phyloP scores from a whole-genome alignment of 1,284 basidiomycete species.

The Melampsora larici-populina region DNA sequence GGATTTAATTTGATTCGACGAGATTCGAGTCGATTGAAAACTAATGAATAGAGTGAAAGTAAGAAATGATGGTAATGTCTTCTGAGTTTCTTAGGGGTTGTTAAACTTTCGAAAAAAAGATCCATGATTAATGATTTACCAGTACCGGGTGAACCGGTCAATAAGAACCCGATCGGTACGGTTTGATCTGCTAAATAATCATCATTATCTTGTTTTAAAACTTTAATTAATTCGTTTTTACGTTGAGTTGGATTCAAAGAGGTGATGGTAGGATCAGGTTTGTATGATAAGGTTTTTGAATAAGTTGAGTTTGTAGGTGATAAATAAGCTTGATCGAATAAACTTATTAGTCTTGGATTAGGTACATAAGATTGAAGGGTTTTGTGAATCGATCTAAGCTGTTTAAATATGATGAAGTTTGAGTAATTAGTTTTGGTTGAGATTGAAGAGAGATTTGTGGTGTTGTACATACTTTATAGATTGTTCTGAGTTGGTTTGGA shows the following conservation, averaged over 20 bases:
- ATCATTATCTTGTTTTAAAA: constrained; percentile 7
- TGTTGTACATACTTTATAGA: constrained; percentile 5
- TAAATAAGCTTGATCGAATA: constrained; percentile 26
- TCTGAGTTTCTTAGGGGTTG: constrained; percentile 62
- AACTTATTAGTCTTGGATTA: constrained; percentile 15
- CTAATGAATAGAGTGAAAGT: constrained; percentile 66
- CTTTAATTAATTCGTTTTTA: constrained; percentile 6
- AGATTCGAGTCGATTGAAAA: constrained; percentile 58
- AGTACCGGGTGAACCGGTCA: constrained; percentile 10
- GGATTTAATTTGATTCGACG: constrained; percentile 48
- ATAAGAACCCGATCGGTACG: neutral
- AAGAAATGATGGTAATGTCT: constrained; percentile 69
- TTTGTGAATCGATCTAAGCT: constrained; percentile 27
- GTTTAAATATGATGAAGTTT: neutral
- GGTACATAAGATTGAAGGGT: constrained; percentile 21
- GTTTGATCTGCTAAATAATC: constrained; percentile 15
- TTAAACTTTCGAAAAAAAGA: constrained; percentile 59
- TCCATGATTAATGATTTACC: constrained; percentile 66
- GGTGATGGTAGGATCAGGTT: neutral
- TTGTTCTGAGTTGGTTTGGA: constrained; percentile 4
- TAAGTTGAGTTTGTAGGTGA: neutral
- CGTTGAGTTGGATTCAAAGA: neutral
- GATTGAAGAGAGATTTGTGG: neutral
- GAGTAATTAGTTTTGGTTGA: neutral
- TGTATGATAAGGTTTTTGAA: neutral